Percentiles rank a stretch among this genome's conserved stretches.
Evolutionary conservation across 176 grass and related monocot species (phyloP).

Genomic region (Eragrostis nindensis): DNA sequence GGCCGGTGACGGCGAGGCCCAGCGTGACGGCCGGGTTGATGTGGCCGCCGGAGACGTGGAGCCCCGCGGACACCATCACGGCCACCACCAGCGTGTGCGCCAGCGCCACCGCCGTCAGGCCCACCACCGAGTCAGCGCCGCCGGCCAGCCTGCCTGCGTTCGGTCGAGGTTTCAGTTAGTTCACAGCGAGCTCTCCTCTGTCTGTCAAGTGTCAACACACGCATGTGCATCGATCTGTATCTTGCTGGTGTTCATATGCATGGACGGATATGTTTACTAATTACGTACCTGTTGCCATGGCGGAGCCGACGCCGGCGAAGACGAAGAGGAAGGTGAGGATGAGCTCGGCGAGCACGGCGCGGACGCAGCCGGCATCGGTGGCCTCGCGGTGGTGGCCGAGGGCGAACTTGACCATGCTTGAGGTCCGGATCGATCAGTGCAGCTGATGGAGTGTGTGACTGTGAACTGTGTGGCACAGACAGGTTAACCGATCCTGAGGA

Average conservation of each 20-base stretch:
- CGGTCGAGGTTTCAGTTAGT: background rate
- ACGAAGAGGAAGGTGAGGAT: conserved; percentile 96
- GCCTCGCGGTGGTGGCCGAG: conserved; percentile 65
- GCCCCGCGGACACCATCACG: conserved; percentile 75
- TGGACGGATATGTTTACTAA: too few species aligned
- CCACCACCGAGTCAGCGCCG: conserved; percentile 64
- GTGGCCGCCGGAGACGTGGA: conserved; percentile 85
- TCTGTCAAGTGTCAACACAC: too few species aligned
- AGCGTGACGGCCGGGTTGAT: conserved; percentile 88
- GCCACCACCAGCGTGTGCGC: conserved; percentile 80
- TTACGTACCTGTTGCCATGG: conserved; percentile 70
- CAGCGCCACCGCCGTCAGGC: conserved; percentile 70
- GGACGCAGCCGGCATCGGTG: conserved; percentile 61
- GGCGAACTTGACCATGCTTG: conserved; percentile 70
- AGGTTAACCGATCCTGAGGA: background rate
- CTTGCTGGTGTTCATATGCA: too few species aligned
- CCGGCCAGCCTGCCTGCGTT: conserved; percentile 61
- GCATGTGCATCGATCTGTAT: too few species aligned
- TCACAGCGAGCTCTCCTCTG: too few species aligned
- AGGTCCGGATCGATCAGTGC: too few species aligned
- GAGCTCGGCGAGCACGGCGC: conserved; percentile 71
- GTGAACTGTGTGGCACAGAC: too few species aligned
- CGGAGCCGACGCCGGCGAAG: conserved; percentile 80
- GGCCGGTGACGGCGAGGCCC: conserved; percentile 61
- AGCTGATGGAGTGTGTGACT: background rate